A percentile compares a stretch with the other conserved stretches of the same genome.
Conservation (phyloP, 768 basidiomycete genomes). For the Paxillus involutus region DNA sequence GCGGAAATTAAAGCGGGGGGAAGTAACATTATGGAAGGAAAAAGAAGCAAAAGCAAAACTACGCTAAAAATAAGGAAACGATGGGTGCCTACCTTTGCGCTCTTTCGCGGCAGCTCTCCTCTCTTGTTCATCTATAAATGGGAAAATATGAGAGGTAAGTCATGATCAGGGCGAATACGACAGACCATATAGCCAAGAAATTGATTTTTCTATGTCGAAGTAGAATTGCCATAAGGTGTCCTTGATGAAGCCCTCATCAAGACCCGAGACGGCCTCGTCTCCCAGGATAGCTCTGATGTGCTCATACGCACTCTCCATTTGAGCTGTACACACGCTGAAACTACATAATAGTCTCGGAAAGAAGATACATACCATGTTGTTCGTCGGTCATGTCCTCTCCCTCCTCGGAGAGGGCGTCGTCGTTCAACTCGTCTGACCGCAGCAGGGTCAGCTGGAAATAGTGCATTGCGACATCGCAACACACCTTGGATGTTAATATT, state of each 20-base stretch:
- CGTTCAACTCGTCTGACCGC: constrained; percentile 79
- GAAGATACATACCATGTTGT: constrained; percentile 60
- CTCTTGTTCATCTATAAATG: constrained; percentile 62
- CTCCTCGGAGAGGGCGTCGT: constrained; percentile 74
- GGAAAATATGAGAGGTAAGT: not conserved
- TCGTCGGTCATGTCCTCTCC: constrained; percentile 82
- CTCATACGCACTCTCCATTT: constrained; percentile 71
- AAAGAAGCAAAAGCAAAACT: constrained; percentile 35
- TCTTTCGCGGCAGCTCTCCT: constrained; percentile 62
- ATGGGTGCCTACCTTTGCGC: constrained; percentile 75
- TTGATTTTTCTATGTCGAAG: constrained; percentile 78
- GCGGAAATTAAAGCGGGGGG: constrained; percentile 29
- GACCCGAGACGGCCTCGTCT: constrained; percentile 56
- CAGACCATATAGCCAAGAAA: constrained; percentile 76
- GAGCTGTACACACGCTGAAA: constrained; percentile 38
- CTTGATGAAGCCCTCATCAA: constrained; percentile 74
- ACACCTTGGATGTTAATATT: constrained; percentile 80
- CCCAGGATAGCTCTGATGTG: constrained; percentile 71
- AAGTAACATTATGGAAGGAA: constrained; percentile 29
- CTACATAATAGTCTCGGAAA: not conserved
- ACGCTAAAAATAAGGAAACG: constrained; percentile 25
- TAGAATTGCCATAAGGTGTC: constrained; percentile 85
- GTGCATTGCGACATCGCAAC: not conserved
- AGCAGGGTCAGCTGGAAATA: not conserved
- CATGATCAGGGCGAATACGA: constrained; percentile 4